These are phyloP conservation scores for Hibiscus tridactylites DNA, from an alignment of 345 rosid genomes.

Conservation along the genomic window DNA sequence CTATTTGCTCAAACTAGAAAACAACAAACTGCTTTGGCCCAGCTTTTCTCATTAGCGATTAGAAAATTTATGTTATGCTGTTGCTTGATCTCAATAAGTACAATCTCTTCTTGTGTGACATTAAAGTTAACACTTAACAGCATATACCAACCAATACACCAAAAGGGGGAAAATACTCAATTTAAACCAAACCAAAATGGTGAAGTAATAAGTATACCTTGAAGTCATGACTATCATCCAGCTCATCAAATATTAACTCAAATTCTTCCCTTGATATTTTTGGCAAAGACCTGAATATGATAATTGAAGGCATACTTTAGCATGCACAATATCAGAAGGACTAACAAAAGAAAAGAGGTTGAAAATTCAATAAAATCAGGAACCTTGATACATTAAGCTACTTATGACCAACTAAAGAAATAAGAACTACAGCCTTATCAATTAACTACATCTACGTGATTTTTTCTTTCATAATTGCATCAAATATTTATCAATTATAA, in stretches of 20 bases:
- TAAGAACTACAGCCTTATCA: not conserved
- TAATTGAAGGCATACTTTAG: constrained; percentile 7
- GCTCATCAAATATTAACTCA: constrained; percentile 73
- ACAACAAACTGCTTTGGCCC: not conserved
- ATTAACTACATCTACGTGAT: not conserved
- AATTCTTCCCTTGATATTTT: constrained; percentile 81
- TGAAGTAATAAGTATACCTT: constrained; percentile 41
- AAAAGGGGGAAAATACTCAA: not conserved
- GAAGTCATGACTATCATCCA: constrained; percentile 88
- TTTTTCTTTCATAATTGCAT: not conserved
- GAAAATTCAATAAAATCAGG: constrained; percentile 1
- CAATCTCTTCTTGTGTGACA: not conserved
- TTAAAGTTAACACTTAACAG: not conserved
- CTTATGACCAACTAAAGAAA: not conserved
- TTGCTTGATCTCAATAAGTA: not conserved
- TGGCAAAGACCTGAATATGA: constrained; percentile 64
- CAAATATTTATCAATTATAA: not conserved
- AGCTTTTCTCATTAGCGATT: not conserved
- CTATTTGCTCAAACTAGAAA: not conserved
- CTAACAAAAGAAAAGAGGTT: not conserved
- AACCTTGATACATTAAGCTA: not conserved
- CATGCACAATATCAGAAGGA: not conserved
- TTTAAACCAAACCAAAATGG: constrained; percentile 2
- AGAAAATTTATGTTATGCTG: not conserved
- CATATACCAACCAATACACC: not conserved